Percentiles rank a stretch among this genome's conserved stretches.
Conservation (phyloP, 108 stramenopile species). For the Cyclotella cryptica region DNA sequence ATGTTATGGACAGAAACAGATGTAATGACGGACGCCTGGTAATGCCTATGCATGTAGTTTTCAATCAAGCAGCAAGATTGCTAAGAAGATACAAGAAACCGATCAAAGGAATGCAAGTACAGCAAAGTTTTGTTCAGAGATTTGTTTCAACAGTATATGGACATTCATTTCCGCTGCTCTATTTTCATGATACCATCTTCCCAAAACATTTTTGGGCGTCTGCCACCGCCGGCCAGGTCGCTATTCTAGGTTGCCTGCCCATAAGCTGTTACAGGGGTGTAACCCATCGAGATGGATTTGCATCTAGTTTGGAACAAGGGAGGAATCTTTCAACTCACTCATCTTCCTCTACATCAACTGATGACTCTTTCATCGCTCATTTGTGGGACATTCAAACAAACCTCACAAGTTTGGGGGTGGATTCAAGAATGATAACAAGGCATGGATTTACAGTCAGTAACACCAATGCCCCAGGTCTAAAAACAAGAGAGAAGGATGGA, state of each 20-base stretch:
- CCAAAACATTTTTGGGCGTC: constrained; percentile 13
- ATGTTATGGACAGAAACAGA: not conserved
- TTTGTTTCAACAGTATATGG: constrained; percentile 7
- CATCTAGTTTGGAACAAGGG: not conserved
- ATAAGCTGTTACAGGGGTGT: not conserved
- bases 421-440: not conserved
- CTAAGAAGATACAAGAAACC: not conserved
- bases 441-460: not conserved
- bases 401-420: not conserved
- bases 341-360: constrained; percentile 5
- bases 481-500: not conserved
- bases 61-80: not conserved
- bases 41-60: not conserved
- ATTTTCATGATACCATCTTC: not conserved
- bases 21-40: not conserved
- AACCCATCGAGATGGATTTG: not conserved
- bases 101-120: not conserved
- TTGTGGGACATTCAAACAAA: not conserved
- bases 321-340: constrained; percentile 3
- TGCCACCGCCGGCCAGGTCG: not conserved
- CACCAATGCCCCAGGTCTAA: not conserved
- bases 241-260: constrained; percentile 4
- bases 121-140: constrained; percentile 5
- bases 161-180: not conserved
- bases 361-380: not conserved